Conservation (phyloP, 2,329 filamentous ascomycete genomes). For the Paecilomyces formosus region DNA sequence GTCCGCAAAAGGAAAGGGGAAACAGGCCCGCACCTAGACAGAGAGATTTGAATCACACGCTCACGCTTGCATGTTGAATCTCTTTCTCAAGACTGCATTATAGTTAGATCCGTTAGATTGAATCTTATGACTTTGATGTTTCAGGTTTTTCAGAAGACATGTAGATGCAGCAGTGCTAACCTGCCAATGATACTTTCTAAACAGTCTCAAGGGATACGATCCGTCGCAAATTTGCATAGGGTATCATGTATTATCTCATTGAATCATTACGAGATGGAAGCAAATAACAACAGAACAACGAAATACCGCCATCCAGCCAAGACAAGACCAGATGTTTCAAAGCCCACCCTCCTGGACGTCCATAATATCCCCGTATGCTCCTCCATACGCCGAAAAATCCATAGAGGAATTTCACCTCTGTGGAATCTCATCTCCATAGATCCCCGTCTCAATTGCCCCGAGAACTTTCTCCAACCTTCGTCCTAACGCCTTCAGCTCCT, state of each 20-base stretch:
- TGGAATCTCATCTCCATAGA: slow-evolving; percentile 19
- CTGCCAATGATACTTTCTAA: neutral
- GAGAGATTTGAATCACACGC: neutral
- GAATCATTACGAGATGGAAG: neutral
- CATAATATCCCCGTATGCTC: neutral
- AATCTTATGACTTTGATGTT: neutral
- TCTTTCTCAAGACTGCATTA: neutral
- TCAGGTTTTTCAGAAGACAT: neutral
- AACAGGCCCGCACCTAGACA: neutral
- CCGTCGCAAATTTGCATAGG: neutral
- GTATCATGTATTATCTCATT: neutral
- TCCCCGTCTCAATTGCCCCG: slow-evolving; percentile 30
- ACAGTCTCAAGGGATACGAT: neutral
- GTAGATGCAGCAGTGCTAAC: neutral
- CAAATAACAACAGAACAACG: neutral
- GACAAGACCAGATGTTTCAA: neutral
- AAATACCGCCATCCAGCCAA: neutral
- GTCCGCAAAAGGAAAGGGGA: slow-evolving; percentile 1
- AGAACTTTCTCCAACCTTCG: slow-evolving; percentile 36
- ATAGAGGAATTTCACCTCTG: neutral
- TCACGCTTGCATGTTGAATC: neutral
- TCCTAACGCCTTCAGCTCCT: slow-evolving; percentile 34
- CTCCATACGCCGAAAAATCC: neutral
- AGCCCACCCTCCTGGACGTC: neutral
- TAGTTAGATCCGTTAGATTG: neutral